Base-by-base conservation (phyloP, 129 eudicot species). In the Tanacetum coccineum region DNA sequence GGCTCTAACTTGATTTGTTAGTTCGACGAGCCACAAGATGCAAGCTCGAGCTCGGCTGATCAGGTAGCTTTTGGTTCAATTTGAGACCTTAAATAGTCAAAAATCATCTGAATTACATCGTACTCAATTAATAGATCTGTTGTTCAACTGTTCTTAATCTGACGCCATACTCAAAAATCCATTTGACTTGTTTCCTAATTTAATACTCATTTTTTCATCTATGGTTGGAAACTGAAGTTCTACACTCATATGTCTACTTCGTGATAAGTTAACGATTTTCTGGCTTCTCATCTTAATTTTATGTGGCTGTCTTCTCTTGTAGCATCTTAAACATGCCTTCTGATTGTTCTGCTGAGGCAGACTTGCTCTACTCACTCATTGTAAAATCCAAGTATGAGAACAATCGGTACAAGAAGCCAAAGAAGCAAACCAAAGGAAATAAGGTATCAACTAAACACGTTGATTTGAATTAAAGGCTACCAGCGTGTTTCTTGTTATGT, bases 321-420 rank as follows among this genome's bases (percentile, higher is more conserved):
- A 94, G 99, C 77, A 84, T 89, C 80, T 62, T 94, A 73, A 74
- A 82, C 62, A 44, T 68, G 80, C 96, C 99, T 20, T 94, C 66
- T 67, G 96, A 89, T 74, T 84, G 90, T 64, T 94, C 95, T 21
- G 95, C 97, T 6, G 99, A 89, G 76, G 87, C 83, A 1, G 93
- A 94, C 12, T 82, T 89, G 75, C 90, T 94, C 40, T 93, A 86
- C 53, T 60, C 90, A 0, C 95, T 94, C 70, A 81, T 94, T 70
- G 86, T 81, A 32, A 94, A 94, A 81, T 95, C 96, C 44, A 81
- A 70, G 70, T 84, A 60, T 70, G 99, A 89, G 86, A 94, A 94
- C 70, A 89, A 84, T 59, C 86, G 96, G 49, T 89, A 82, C 70
- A 86, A 54, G 61, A 81, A 77, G 68, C 99, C 99, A 15, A 86